phyloP scores from a whole-genome alignment of 306 rosid species.

The Clitoria ternatea region DNA sequence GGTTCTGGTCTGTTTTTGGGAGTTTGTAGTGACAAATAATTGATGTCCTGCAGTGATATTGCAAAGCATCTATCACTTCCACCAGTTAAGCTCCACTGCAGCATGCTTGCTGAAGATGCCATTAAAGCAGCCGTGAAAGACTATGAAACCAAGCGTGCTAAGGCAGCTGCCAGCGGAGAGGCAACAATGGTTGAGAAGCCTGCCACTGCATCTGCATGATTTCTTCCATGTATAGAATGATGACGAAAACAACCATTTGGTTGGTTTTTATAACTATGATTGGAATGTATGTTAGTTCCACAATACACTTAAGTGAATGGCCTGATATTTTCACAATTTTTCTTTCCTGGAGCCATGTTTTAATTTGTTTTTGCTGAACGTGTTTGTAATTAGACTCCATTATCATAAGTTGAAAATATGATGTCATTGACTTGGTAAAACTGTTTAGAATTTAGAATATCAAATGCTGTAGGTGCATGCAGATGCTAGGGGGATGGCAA shows the following conservation, averaged over 20 bases:
- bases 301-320: background rate
- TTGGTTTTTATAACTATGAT: background rate
- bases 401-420: background rate
- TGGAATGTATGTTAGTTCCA: background rate
- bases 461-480: background rate
- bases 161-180: constrained; percentile 24
- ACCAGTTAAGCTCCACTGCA: constrained; percentile 93
- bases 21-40: background rate
- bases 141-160: constrained; percentile 54
- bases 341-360: background rate
- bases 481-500: background rate
- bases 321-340: background rate
- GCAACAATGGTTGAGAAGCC: constrained; percentile 34
- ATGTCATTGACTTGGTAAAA: background rate
- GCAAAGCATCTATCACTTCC: constrained; percentile 94
- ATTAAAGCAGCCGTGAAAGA: constrained; percentile 95
- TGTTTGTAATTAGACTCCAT: background rate
- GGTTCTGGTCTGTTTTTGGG: background rate
- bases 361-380: background rate
- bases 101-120: constrained; percentile 98
- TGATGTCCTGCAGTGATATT: constrained; percentile 55
- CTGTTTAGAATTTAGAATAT: background rate
- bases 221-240: background rate
- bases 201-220: constrained; percentile 44
- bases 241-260: constrained; percentile 1